Base-by-base conservation (phyloP, 2,329 filamentous ascomycete species). In the Arachnomyces sp. region DNA sequence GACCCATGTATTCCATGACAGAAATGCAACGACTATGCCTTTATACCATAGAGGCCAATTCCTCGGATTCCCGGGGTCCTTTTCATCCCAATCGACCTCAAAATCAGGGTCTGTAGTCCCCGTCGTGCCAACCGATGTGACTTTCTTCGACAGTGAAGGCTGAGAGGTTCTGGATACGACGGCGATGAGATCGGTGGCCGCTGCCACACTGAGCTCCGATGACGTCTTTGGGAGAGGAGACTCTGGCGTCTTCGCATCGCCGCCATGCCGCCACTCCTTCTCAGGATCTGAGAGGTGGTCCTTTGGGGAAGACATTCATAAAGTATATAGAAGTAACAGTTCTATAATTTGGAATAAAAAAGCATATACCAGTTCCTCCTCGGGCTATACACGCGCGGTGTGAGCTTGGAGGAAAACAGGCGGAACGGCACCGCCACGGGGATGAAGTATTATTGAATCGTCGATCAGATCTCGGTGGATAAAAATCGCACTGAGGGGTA, bases 81-180 rank as follows among this genome's bases (percentile, higher is more conserved):
- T 65, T n/a, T 62, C 60, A 1, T 75, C 75, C 56, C 86, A 88
- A 52, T 83, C 79, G 39, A 90, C 73, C 61, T 92, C 86, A 52
- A 79, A 90, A 18, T 78, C 75, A 18, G 72, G 74, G 47, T 75
- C 69, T 12, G 62, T 54, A 2, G 69, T 72, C 17, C 59, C 62
- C 38, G 62, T 65, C 4, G 68, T 72, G 7, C 62, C 62, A 25
- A 66, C 53, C 1, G 70, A 72, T 2, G 68, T 68, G 13, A 63
- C 60, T 30, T 65, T 65, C 39, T 58, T 60, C 8, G 63, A 57
- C 31, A 65, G 48, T 4, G 59, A 60, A 8, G 65, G 56, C 11
- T 54, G 48, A 8, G 62, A 63, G 7, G 48, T 39, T 15, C 52
- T 51, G 14, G 60, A 62, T 25, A 25, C 9, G 12, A 34, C 35